Evolutionary conservation across 805 yeast species (phyloP).

Genomic region (Ogataea salicorniae): DNA sequence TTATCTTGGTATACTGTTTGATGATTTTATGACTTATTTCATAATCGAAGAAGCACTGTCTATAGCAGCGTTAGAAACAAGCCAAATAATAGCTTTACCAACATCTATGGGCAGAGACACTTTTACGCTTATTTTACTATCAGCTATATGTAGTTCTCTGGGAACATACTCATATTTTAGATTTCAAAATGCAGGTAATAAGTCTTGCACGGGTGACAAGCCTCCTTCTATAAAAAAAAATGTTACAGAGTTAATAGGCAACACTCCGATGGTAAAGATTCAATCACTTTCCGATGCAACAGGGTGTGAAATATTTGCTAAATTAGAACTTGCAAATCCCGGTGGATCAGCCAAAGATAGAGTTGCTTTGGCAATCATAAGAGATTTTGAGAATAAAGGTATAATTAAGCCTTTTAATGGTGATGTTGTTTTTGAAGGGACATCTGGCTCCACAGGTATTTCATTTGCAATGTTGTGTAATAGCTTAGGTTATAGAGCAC

Average conservation of each 20-base stretch:
- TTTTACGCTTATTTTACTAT: too few species aligned
- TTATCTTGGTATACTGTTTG: too few species aligned
- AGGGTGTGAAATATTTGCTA: constrained; percentile 82
- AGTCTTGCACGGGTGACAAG: background rate
- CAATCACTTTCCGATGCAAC: constrained; percentile 65
- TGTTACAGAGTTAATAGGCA: constrained; percentile 66
- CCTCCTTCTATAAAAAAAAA: constrained; percentile 14
- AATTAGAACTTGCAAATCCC: constrained; percentile 80
- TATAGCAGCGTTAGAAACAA: too few species aligned
- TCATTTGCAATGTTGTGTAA: constrained; percentile 87
- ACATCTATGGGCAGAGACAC: too few species aligned
- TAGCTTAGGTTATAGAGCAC: constrained; percentile 83
- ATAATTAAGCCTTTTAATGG: constrained; percentile 53
- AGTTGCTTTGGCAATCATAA: constrained; percentile 81
- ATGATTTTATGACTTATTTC: too few species aligned
- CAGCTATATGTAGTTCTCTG: background rate
- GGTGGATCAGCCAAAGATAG: constrained; percentile 96
- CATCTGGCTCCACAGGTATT: constrained; percentile 95
- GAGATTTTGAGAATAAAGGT: constrained; percentile 59
- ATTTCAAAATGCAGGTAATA: background rate
- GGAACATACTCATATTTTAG: background rate
- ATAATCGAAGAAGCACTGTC: too few species aligned
- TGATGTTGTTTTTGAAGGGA: constrained; percentile 86
- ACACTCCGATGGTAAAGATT: constrained; percentile 79
- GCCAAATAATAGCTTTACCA: too few species aligned